A percentile compares a stretch with the other conserved stretches of the same genome.
Conservation (phyloP, 192 early-diverging fungal genomes). For the Backusella tuberculispora region DNA sequence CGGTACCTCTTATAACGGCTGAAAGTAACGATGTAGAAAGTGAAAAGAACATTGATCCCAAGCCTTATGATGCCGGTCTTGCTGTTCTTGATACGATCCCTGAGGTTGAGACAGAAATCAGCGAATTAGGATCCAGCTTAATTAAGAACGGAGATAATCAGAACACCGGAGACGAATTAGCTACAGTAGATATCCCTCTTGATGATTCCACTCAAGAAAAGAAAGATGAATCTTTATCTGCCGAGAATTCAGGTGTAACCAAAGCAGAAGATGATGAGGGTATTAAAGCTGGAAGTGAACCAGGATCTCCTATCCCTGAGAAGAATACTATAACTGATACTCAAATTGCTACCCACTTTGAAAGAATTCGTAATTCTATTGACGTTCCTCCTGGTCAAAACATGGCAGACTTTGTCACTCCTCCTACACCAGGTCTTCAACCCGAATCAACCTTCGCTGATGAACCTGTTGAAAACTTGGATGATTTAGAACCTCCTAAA, state of each 20-base stretch:
- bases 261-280: neutral
- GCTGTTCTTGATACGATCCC: slow-evolving; percentile 16
- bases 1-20: neutral
- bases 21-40: neutral
- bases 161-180: neutral
- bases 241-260: neutral
- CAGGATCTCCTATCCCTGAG: neutral
- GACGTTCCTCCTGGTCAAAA: slow-evolving; percentile 36
- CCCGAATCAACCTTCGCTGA: slow-evolving; percentile 25
- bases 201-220: no score
- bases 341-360: slow-evolving; percentile 21
- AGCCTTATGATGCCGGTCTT: slow-evolving; percentile 6
- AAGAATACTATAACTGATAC: neutral
- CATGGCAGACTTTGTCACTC: slow-evolving; percentile 43
- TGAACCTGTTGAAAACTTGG: slow-evolving; percentile 9
- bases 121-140: slow-evolving; percentile 18
- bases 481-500: slow-evolving; percentile 3
- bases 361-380: slow-evolving; percentile 16
- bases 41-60: neutral
- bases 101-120: slow-evolving; percentile 16
- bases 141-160: slow-evolving; percentile 7
- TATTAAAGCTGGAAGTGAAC: slow-evolving; percentile 16
- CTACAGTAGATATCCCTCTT: neutral
- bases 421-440: slow-evolving; percentile 39
- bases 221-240: no score